These are phyloP conservation scores for Colletotrichum noveboracense DNA, from an alignment of 2,329 filamentous ascomycete species.

Conservation along the genomic window DNA sequence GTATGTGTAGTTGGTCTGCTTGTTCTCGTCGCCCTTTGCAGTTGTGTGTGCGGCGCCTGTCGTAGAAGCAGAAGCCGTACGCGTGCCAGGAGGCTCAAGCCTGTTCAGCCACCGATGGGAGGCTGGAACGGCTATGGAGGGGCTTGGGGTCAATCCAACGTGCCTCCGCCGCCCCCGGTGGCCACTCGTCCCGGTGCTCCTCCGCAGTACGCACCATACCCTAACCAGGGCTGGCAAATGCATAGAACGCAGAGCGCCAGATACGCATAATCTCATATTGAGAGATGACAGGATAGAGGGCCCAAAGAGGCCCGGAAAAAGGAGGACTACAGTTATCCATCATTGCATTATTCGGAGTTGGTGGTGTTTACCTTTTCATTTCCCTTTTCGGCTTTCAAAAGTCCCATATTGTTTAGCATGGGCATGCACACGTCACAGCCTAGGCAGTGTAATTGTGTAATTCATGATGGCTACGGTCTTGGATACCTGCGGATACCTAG, in stretches of 20 bases:
- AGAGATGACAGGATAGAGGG: background rate
- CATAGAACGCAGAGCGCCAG: slow-evolving; percentile 23
- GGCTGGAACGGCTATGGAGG: slow-evolving; percentile 25
- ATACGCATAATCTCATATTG: slow-evolving; percentile 25
- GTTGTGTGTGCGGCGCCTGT: slow-evolving; percentile 58
- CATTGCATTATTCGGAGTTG: slow-evolving; percentile 21
- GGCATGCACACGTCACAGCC: background rate
- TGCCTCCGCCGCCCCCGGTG: slow-evolving; percentile 10
- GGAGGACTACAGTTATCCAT: slow-evolving; percentile 12
- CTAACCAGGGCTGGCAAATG: slow-evolving; percentile 6
- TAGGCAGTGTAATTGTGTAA: slow-evolving; percentile 5
- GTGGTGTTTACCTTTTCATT: slow-evolving; percentile 10
- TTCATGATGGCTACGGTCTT: slow-evolving; percentile 8
- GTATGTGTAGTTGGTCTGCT: slow-evolving; percentile 72
- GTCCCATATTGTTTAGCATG: background rate
- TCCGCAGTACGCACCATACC: slow-evolving; percentile 2
- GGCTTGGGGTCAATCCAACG: slow-evolving; percentile 7
- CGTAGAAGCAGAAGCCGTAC: slow-evolving; percentile 25
- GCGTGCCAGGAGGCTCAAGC: slow-evolving; percentile 28
- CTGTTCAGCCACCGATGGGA: slow-evolving; percentile 19
- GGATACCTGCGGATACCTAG: slow-evolving; percentile 2
- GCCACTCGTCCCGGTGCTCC: slow-evolving; percentile 5
- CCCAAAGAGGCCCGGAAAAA: background rate
- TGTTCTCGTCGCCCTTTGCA: slow-evolving; percentile 71
- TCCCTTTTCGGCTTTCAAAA: background rate